phyloP scores from a whole-genome alignment of 805 yeast species.

The Yarrowia deformans region DNA sequence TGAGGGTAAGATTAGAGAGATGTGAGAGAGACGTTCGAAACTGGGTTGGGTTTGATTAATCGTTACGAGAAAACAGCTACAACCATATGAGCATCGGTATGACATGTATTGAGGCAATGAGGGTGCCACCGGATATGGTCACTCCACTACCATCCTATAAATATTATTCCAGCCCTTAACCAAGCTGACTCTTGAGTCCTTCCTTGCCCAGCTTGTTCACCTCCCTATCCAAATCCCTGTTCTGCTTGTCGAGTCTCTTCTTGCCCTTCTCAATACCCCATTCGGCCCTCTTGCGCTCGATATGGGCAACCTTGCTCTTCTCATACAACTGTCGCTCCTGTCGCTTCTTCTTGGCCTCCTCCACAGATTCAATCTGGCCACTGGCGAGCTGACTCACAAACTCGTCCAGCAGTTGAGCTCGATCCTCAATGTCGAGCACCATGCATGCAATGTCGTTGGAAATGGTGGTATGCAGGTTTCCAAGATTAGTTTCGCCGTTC shows the following conservation, averaged over 20 bases:
- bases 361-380: slow-evolving; percentile 19
- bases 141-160: neutral
- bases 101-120: neutral
- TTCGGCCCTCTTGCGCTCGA: neutral
- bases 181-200: slow-evolving; percentile 23
- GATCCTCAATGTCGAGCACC: slow-evolving; percentile 15
- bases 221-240: neutral
- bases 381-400: neutral
- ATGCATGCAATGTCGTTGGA: slow-evolving; percentile 14
- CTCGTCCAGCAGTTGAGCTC: slow-evolving; percentile 10
- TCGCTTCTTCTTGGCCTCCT: neutral
- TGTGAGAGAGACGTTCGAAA: neutral
- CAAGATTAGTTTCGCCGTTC: neutral
- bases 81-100: too few relatives aligned
- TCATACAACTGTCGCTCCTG: slow-evolving; percentile 17
- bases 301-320: slow-evolving; percentile 27
- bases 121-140: too few relatives aligned
- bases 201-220: slow-evolving; percentile 14
- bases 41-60: neutral
- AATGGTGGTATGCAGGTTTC: neutral
- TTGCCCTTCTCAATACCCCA: slow-evolving; percentile 17
- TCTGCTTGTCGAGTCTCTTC: slow-evolving; percentile 1
- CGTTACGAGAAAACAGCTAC: too few relatives aligned
- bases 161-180: neutral
- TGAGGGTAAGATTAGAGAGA: too few relatives aligned